phyloP scores from a whole-genome alignment of 2,329 filamentous ascomycete genomes.

The Penicillium fuscoglaucum region DNA sequence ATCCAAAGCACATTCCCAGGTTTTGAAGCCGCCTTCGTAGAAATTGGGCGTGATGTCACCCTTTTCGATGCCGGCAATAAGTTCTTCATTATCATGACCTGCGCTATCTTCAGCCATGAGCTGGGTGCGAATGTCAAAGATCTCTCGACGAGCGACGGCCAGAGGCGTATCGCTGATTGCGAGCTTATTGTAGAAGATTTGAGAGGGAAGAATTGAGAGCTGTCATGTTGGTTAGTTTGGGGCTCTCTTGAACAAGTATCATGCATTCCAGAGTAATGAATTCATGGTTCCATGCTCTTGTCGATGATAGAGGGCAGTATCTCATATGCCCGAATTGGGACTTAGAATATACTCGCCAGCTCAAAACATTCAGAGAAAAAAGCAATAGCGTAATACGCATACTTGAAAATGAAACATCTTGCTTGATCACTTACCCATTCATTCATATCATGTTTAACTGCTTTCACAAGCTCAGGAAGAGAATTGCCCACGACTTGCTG shows the following conservation, averaged over 20 bases:
- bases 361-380: background rate
- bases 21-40: slow-evolving; percentile 69
- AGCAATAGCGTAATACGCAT: background rate
- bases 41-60: slow-evolving; percentile 61
- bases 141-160: slow-evolving; percentile 56
- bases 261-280: background rate
- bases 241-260: background rate
- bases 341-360: background rate
- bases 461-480: slow-evolving; percentile 37
- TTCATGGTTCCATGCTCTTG: background rate
- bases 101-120: slow-evolving; percentile 59
- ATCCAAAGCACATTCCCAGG: slow-evolving; percentile 66
- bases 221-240: slow-evolving; percentile 30
- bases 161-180: slow-evolving; percentile 38
- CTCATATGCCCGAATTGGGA: background rate
- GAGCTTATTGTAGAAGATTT: slow-evolving; percentile 59
- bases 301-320: background rate
- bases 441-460: slow-evolving; percentile 46
- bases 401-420: background rate
- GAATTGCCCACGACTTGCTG: slow-evolving; percentile 12
- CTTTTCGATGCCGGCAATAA: slow-evolving; percentile 52
- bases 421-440: slow-evolving; percentile 48
- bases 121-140: slow-evolving; percentile 65
- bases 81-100: slow-evolving; percentile 45
- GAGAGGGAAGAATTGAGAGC: slow-evolving; percentile 58